A percentile compares a stretch with the other conserved stretches of the same genome.
Evolutionary conservation across 768 basidiomycete genomes (phyloP).

Genomic region (Panaeolus cyanescens): DNA sequence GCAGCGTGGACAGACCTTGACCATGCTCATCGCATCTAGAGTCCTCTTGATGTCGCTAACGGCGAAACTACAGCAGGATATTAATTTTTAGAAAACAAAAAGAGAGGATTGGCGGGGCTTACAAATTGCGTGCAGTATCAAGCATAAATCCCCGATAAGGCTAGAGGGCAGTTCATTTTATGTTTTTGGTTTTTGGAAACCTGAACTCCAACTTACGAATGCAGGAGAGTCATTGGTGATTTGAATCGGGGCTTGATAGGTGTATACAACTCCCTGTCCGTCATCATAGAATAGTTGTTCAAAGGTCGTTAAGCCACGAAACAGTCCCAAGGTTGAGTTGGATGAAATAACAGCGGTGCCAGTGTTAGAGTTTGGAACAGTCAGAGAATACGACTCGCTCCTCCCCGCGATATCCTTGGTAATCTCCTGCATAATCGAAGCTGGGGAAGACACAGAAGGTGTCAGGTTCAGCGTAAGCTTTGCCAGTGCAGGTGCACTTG

Average conservation of each 20-base stretch:
- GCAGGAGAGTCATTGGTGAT: constrained; percentile 63
- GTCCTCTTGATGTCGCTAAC: constrained; percentile 67
- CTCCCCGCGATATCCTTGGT: constrained; percentile 48
- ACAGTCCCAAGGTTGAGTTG: constrained; percentile 65
- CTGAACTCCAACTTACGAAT: constrained; percentile 52
- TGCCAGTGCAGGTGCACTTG: constrained; percentile 40
- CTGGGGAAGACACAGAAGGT: constrained; percentile 17
- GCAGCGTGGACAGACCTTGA: too few relatives aligned
- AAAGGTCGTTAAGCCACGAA: constrained; percentile 79
- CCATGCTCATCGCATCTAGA: constrained; percentile 76
- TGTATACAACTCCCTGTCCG: constrained; percentile 46
- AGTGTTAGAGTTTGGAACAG: constrained; percentile 51
- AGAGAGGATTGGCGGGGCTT: constrained; percentile 29
- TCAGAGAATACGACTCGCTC: constrained; percentile 62
- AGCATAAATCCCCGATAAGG: constrained; percentile 80
- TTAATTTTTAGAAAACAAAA: not conserved
- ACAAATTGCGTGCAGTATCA: constrained; percentile 81
- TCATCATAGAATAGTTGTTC: constrained; percentile 69
- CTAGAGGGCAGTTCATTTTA: constrained; percentile 29
- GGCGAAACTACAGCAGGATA: constrained; percentile 45
- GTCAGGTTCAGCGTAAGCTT: constrained; percentile 46
- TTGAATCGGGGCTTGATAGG: constrained; percentile 53
- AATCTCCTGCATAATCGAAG: constrained; percentile 54
- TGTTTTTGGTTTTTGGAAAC: not conserved
- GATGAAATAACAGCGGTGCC: constrained; percentile 55